phyloP scores from a whole-genome alignment of 768 basidiomycete genomes.

The Xerocomellus amylosporus region DNA sequence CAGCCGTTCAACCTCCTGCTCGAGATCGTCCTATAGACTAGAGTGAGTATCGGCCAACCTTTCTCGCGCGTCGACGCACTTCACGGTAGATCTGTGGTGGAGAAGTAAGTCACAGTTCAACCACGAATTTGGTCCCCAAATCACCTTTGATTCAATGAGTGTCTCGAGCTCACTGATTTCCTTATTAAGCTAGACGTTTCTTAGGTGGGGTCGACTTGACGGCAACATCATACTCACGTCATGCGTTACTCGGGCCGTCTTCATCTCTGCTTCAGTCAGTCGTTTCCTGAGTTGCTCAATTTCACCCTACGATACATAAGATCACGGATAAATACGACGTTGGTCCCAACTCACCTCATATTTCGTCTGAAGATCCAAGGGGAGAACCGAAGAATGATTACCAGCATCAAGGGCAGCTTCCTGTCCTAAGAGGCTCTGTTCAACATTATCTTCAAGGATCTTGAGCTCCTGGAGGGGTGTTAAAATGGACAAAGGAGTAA shows the following conservation, averaged over 20 bases:
- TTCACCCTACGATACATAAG: constrained; percentile 45
- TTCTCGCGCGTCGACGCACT: constrained; percentile 34
- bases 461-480: constrained; percentile 59
- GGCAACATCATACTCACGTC: constrained; percentile 47
- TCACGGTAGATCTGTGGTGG: constrained; percentile 75
- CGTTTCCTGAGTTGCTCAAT: constrained; percentile 69
- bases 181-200: constrained; percentile 65
- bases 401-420: constrained; percentile 39
- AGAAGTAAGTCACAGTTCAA: constrained; percentile 3
- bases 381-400: constrained; percentile 12
- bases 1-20: constrained; percentile 74
- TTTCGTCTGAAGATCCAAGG: constrained; percentile 41
- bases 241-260: constrained; percentile 64
- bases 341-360: constrained; percentile 47
- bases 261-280: constrained; percentile 68
- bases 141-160: constrained; percentile 90
- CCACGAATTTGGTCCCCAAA: neutral
- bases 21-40: constrained; percentile 69
- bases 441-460: constrained; percentile 72
- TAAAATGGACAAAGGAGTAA: neutral
- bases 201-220: neutral
- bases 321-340: neutral
- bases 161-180: constrained; percentile 92
- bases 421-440: constrained; percentile 53
- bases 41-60: constrained; percentile 11